A percentile compares a stretch with the other conserved stretches of the same genome.
phyloP scores from a whole-genome alignment of 1,284 basidiomycete species.

The Pulchroboletus neoregius region DNA sequence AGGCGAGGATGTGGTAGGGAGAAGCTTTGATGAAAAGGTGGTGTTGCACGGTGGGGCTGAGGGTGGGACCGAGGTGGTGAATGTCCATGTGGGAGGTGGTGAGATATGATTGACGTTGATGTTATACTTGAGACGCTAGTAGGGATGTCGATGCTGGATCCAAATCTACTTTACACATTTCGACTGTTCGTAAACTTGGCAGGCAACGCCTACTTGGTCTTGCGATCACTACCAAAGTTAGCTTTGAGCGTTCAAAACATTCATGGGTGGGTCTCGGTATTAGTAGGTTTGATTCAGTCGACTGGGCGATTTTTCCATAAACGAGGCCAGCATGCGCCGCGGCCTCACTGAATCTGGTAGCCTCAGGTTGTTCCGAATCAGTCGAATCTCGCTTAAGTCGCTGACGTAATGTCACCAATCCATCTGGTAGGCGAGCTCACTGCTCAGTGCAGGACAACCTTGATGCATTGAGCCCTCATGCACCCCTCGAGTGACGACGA shows the following conservation, averaged over 20 bases:
- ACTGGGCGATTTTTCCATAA: no score
- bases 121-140: neutral
- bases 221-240: no score
- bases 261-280: no score
- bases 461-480: slow-evolving; percentile 23
- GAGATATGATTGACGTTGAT: no score
- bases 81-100: slow-evolving; percentile 14
- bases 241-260: no score
- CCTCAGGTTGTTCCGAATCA: slow-evolving; percentile 7
- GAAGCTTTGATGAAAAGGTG: slow-evolving; percentile 32
- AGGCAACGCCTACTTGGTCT: no score
- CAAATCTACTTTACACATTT: no score
- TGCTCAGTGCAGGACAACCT: slow-evolving; percentile 2
- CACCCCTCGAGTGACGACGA: slow-evolving; percentile 24
- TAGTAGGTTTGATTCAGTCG: no score
- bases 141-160: neutral
- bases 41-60: slow-evolving; percentile 15
- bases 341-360: slow-evolving; percentile 8
- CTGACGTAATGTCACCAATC: slow-evolving; percentile 22
- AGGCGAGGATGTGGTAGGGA: slow-evolving; percentile 17
- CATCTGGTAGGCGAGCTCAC: neutral
- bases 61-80: slow-evolving; percentile 12
- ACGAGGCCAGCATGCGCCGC: neutral
- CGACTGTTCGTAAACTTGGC: no score
- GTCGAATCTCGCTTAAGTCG: neutral